A percentile compares a stretch with the other conserved stretches of the same genome.
These are phyloP conservation scores for Lanzia echinophila DNA, from an alignment of 2,329 filamentous ascomycete species.

Conservation along the genomic window DNA sequence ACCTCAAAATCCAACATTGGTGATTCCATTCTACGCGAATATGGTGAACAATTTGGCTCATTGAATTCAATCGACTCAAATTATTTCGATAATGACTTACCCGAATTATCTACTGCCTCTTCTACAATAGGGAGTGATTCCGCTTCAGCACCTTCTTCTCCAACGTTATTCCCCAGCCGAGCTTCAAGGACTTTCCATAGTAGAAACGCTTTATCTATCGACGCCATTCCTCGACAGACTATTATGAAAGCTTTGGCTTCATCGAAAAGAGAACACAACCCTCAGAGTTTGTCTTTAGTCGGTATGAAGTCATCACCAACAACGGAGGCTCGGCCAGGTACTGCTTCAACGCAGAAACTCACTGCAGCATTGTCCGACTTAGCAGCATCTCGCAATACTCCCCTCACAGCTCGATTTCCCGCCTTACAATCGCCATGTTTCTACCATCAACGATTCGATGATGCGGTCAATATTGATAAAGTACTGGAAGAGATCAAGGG, in stretches of 20 bases:
- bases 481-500: conserved; percentile 90
- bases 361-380: conserved; percentile 50
- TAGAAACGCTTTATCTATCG: conserved; percentile 31
- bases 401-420: conserved; percentile 45
- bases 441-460: conserved; percentile 95
- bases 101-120: conserved; percentile 19
- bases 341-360: conserved; percentile 49
- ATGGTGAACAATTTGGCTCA: conserved; percentile 37
- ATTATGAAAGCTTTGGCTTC: conserved; percentile 77
- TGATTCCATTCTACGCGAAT: conserved; percentile 36
- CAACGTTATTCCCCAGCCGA: conserved; percentile 20
- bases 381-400: conserved; percentile 30
- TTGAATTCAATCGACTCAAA: conserved; percentile 28
- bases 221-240: conserved; percentile 63
- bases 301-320: conserved; percentile 7
- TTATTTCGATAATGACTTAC: conserved; percentile 21
- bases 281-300: conserved; percentile 31
- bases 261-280: conserved; percentile 51
- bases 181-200: conserved; percentile 16
- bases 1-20: conserved; percentile 28
- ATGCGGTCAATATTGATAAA: conserved; percentile 89
- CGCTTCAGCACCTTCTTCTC: conserved; percentile 25
- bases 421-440: conserved; percentile 89
- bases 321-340: conserved; percentile 22
- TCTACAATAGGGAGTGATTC: conserved; percentile 26